Evolutionary conservation across 257 asterid genomes (phyloP).

Genomic region (Ajuga chamaepitys): DNA sequence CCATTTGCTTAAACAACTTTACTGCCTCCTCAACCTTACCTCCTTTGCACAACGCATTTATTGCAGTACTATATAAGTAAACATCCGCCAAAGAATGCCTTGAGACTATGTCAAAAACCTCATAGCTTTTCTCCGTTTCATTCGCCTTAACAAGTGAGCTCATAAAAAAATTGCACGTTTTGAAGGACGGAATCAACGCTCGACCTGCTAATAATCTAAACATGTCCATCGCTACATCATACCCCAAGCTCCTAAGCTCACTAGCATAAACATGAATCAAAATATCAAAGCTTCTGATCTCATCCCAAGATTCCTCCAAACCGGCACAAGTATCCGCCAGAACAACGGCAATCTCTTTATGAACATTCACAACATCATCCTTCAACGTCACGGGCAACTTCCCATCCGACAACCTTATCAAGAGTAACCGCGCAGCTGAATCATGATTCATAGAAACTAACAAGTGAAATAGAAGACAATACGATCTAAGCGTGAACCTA

Average conservation of each 20-base stretch:
- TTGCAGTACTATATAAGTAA: constrained; percentile 60
- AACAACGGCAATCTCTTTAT: constrained; percentile 42
- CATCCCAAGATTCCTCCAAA: constrained; percentile 21
- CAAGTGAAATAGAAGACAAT: constrained; percentile 53
- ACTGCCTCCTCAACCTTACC: constrained; percentile 54
- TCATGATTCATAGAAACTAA: constrained; percentile 47
- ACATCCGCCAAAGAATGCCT: constrained; percentile 50
- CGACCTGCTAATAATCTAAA: constrained; percentile 39
- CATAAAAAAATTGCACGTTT: constrained; percentile 65
- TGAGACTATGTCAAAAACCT: constrained; percentile 49
- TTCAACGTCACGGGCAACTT: constrained; percentile 36
- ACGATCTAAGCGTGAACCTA: constrained; percentile 58
- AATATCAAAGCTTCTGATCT: constrained; percentile 48
- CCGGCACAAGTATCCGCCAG: constrained; percentile 35
- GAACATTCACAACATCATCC: constrained; percentile 25
- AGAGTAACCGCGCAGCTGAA: constrained; percentile 62
- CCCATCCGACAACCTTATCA: constrained; percentile 64
- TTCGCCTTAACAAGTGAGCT: constrained; percentile 63
- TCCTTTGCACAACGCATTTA: constrained; percentile 63
- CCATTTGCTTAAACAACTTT: constrained; percentile 55
- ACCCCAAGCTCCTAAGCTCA: constrained; percentile 45
- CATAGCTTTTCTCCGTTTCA: constrained; percentile 45
- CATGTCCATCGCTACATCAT: constrained; percentile 47
- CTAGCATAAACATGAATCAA: constrained; percentile 66
- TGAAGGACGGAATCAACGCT: constrained; percentile 65